Evolutionary conservation across 345 rosid genomes (phyloP), one percentile per base, ranked within the genome.

Genomic region (Syzygium oleosum): DNA sequence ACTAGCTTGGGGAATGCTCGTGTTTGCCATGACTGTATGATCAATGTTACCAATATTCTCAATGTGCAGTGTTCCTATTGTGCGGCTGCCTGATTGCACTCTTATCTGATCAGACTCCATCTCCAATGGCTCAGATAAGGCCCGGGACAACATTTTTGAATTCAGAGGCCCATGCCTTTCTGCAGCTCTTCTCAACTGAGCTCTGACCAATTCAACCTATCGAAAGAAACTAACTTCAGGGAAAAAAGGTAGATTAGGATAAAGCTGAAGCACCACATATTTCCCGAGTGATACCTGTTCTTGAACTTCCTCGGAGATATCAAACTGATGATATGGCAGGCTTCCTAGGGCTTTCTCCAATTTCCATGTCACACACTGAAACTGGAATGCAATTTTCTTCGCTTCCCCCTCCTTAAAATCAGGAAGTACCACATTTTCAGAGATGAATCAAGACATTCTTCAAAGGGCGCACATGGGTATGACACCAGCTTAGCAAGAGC

Each of bases 281-380:
- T 68, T 29, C 51, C 51, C 12, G 22, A 91, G 6, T 38, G 51
- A 38, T 89, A 96, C 98, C 98, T 96, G 98, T 88, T 98, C 98
- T 15, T 91, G 93, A 52, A 98, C 97, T 91, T 96, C 98, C 88
- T 92, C 97, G 12, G 99, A 95, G 92, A 98, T 94, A 80, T 94
- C 93, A 80, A 95, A 94, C 43, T 86, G 93, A 89, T 94, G 93
- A 86, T 92, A 96, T 8, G 99, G 98, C 84, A 96, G 52, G 54
- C 89, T 89, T 29, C 91, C 91, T 90, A 96, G 94, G 49, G 96
- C 97, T 90, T 94, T 96, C 93, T 94, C 98, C 91, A 96, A 89
- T 89, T 96, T 95, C 96, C 96, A 93, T 1, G 98, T 95, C 89
- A 96, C 96, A 52, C 95, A 94, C 56, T 94, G 99, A 88, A 98